Percentiles rank a stretch among this genome's conserved stretches.
These are phyloP conservation scores for Pythium pyrilobum DNA, from an alignment of 352 stramenopile genomes.

Conservation along the genomic window DNA sequence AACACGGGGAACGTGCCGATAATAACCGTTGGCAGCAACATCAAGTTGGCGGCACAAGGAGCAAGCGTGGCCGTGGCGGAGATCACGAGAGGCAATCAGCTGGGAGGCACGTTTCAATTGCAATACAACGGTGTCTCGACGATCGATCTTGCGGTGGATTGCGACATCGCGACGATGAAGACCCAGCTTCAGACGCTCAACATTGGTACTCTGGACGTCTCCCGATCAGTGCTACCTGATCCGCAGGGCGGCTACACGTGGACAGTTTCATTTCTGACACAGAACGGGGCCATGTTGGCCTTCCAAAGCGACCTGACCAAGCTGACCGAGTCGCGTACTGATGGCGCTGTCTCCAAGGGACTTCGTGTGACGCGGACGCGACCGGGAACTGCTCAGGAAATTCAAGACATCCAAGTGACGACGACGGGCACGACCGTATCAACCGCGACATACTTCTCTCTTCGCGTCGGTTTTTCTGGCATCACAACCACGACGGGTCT, in stretches of 20 bases:
- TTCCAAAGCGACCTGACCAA: slow-evolving; percentile 28
- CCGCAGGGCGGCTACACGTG: slow-evolving; percentile 89
- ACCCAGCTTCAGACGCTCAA: slow-evolving; percentile 42
- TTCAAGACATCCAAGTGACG: slow-evolving; percentile 62
- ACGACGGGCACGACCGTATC: slow-evolving; percentile 35
- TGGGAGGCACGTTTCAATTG: slow-evolving; percentile 64
- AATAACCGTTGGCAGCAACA: slow-evolving; percentile 40
- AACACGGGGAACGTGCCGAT: slow-evolving; percentile 62
- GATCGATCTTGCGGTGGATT: slow-evolving; percentile 68
- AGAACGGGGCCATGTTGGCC: slow-evolving; percentile 36
- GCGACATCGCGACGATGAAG: slow-evolving; percentile 68
- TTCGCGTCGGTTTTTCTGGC: slow-evolving; percentile 39
- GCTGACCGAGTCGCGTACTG: slow-evolving; percentile 49
- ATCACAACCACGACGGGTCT: slow-evolving; percentile 57
- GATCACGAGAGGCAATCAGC: slow-evolving; percentile 48
- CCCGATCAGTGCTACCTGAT: slow-evolving; percentile 54
- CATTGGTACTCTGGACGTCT: slow-evolving; percentile 57
- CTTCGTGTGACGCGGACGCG: slow-evolving; percentile 40
- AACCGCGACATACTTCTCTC: slow-evolving; percentile 30
- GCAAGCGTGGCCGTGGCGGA: slow-evolving; percentile 34
- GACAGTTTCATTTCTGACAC: slow-evolving; percentile 90
- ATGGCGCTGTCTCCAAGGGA: slow-evolving; percentile 37
- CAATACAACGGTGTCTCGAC: slow-evolving; percentile 49
- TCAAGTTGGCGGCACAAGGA: slow-evolving; percentile 29
- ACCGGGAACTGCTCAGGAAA: slow-evolving; percentile 48